Conservation (phyloP, 768 basidiomycete genomes). For the Naematelia aurantialba region DNA sequence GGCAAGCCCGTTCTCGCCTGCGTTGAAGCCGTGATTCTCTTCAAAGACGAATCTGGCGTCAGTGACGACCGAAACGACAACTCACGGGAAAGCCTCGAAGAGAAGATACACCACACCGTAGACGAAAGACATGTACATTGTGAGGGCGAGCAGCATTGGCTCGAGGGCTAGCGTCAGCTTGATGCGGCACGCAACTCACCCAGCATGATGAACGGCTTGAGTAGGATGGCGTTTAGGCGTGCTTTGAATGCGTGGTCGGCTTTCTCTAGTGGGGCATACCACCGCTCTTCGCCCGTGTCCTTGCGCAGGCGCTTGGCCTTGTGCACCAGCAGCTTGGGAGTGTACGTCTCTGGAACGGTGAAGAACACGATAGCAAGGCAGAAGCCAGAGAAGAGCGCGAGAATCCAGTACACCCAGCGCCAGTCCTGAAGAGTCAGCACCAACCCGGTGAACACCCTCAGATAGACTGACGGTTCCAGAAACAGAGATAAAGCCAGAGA, state of each 20-base stretch:
- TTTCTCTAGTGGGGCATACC: slow-evolving; percentile 48
- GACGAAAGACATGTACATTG: slow-evolving; percentile 51
- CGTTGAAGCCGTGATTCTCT: slow-evolving; percentile 47
- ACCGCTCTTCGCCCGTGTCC: slow-evolving; percentile 47
- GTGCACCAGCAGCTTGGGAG: slow-evolving; percentile 43
- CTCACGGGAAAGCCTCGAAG: slow-evolving; percentile 48
- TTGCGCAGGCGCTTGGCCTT: slow-evolving; percentile 49
- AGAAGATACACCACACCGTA: slow-evolving; percentile 49
- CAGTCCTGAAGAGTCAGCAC: slow-evolving; percentile 29
- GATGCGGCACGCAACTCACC: slow-evolving; percentile 15
- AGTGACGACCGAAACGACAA: neutral
- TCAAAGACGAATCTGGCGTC: slow-evolving; percentile 38
- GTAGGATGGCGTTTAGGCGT: slow-evolving; percentile 35
- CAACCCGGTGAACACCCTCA: neutral
- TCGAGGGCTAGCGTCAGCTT: slow-evolving; percentile 25
- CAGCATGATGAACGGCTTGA: slow-evolving; percentile 49
- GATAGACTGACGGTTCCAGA: slow-evolving; percentile 39
- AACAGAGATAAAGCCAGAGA: slow-evolving; percentile 49
- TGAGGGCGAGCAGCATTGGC: slow-evolving; percentile 50
- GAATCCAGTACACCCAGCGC: slow-evolving; percentile 49
- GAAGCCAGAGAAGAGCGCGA: slow-evolving; percentile 47
- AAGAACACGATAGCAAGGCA: slow-evolving; percentile 42
- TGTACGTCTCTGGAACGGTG: slow-evolving; percentile 50
- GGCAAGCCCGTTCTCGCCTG: slow-evolving; percentile 47
- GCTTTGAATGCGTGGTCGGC: slow-evolving; percentile 30